Conservation (phyloP, 2,329 filamentous ascomycete species). For the Cordyceps cicadae region DNA sequence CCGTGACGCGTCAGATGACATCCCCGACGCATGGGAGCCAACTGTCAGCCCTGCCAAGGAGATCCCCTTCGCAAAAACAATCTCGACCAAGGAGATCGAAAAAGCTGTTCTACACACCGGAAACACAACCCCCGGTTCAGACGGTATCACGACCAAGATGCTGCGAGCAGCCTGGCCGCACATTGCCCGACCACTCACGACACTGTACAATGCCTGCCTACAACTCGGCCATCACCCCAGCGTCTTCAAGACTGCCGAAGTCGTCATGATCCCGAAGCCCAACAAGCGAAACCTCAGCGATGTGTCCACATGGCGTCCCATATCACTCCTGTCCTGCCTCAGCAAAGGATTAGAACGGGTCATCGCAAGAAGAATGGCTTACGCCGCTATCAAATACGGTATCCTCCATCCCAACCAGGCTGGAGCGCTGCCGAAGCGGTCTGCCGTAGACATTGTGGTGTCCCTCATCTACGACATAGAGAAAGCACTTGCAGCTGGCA, state of each 20-base stretch:
- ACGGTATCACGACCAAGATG: constrained; percentile 6
- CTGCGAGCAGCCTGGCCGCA: not conserved
- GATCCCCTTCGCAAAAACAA: not conserved
- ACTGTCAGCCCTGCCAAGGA: not conserved
- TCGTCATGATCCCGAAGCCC: constrained; percentile 20
- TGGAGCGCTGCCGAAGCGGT: constrained; percentile 18
- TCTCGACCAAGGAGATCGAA: not conserved
- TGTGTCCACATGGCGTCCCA: constrained; percentile 17
- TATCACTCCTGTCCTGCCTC: constrained; percentile 20
- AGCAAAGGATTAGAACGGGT: constrained; percentile 22
- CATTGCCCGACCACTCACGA: constrained; percentile 1
- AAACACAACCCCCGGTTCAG: not conserved
- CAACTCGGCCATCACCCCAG: constrained; percentile 16
- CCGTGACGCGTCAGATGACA: not conserved
- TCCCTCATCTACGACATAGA: constrained; percentile 17
- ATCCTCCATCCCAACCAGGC: constrained; percentile 17
- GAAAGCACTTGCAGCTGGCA: constrained; percentile 10
- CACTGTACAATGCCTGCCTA: constrained; percentile 7
- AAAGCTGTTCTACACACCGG: constrained; percentile 2
- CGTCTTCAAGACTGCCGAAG: constrained; percentile 17
- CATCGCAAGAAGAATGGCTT: constrained; percentile 17
- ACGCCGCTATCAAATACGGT: constrained; percentile 14
- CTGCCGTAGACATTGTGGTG: constrained; percentile 15
- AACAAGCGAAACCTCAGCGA: constrained; percentile 16
- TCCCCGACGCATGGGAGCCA: not conserved